phyloP scores from a whole-genome alignment of 2,329 filamentous ascomycete species.

The Neopestalotiopsis sp. region DNA sequence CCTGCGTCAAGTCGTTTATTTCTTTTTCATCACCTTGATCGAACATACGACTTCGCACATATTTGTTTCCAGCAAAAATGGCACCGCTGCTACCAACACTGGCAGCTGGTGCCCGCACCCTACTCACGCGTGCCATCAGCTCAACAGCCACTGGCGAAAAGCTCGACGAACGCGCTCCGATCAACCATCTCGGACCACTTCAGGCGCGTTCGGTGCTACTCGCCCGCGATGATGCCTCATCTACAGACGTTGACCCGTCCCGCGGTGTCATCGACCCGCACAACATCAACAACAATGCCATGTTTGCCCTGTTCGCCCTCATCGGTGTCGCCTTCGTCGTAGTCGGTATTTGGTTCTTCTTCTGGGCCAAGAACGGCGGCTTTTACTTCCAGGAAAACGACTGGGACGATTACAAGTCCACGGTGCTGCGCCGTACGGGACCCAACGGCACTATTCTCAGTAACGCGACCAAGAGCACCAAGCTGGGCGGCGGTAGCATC shows the following conservation, averaged over 20 bases:
- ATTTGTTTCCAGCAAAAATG: slow-evolving; percentile 25
- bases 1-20: background rate
- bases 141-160: slow-evolving; percentile 20
- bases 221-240: slow-evolving; percentile 41
- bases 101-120: slow-evolving; percentile 34
- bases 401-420: slow-evolving; percentile 99
- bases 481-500: slow-evolving; percentile 86
- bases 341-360: slow-evolving; percentile 93
- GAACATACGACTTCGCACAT: too few relatives aligned
- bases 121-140: slow-evolving; percentile 29
- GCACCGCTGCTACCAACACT: slow-evolving; percentile 36
- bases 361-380: slow-evolving; percentile 95
- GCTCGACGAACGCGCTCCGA: background rate
- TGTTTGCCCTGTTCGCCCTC: slow-evolving; percentile 86
- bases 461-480: slow-evolving; percentile 80
- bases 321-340: slow-evolving; percentile 79
- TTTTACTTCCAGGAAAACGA: slow-evolving; percentile 85
- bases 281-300: slow-evolving; percentile 68
- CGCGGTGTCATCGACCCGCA: slow-evolving; percentile 58
- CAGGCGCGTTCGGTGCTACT: slow-evolving; percentile 48
- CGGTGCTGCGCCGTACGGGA: slow-evolving; percentile 85
- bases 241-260: slow-evolving; percentile 43
- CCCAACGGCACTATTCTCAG: slow-evolving; percentile 87
- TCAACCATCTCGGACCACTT: slow-evolving; percentile 43
- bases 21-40: background rate